Evolutionary conservation across 257 asterid species (phyloP).

Genomic region (Asclepias syriaca): DNA sequence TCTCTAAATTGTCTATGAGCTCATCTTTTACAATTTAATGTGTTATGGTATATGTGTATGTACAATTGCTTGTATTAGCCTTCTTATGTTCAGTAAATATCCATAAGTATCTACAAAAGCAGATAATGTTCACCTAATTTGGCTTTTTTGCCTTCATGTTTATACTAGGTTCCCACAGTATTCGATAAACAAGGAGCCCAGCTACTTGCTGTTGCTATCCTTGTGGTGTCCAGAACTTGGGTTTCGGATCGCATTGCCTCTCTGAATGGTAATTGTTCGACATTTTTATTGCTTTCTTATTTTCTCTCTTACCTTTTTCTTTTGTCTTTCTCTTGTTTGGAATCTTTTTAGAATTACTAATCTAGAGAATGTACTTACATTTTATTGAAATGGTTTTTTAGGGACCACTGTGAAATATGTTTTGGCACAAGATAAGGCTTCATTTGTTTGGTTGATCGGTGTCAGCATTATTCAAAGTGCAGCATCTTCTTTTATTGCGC

Average conservation of each 20-base stretch:
- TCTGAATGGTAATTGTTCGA: constrained; percentile 58
- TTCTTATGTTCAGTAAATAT: neutral
- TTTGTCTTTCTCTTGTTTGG: neutral
- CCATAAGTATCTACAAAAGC: neutral
- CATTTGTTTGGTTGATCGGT: constrained; percentile 80
- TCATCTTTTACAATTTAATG: neutral
- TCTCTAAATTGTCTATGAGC: neutral
- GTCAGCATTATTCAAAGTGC: constrained; percentile 97
- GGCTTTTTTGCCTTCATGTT: constrained; percentile 6
- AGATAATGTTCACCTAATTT: constrained; percentile 8
- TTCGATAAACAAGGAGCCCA: constrained; percentile 97
- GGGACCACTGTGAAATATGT: constrained; percentile 97
- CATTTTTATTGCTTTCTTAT: constrained; percentile 16
- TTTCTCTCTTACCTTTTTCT: constrained; percentile 11
- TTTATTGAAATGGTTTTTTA: constrained; percentile 28
- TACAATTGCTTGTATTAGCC: neutral
- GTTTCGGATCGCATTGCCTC: constrained; percentile 98
- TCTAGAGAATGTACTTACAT: constrained; percentile 10
- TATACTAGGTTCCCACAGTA: constrained; percentile 74
- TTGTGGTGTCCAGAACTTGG: constrained; percentile 93
- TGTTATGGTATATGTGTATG: neutral
- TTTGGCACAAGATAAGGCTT: constrained; percentile 88
- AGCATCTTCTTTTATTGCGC: constrained; percentile 96
- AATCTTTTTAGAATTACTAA: neutral
- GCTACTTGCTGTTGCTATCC: constrained; percentile 85